phyloP scores from a whole-genome alignment of 352 stramenopile species.

The Globisporangium acanthophoron region DNA sequence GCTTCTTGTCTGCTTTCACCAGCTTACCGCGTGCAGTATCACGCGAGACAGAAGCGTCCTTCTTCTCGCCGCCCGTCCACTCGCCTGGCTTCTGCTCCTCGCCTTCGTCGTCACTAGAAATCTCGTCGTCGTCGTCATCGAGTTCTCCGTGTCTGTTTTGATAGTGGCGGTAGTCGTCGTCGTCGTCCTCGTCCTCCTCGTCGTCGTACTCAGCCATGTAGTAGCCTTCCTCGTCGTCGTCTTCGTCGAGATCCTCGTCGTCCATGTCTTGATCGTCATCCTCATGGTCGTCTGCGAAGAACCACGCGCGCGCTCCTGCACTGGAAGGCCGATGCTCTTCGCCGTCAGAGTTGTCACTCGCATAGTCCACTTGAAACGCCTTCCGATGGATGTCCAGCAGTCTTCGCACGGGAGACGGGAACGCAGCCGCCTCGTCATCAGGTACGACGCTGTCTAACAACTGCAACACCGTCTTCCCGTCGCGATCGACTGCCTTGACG shows the following conservation, averaged over 20 bases:
- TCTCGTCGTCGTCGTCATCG: conserved; percentile 24
- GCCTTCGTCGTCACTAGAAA: conserved; percentile 31
- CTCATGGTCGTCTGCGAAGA: conserved; percentile 38
- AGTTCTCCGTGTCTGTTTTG: conserved; percentile 17
- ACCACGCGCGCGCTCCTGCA: conserved; percentile 23
- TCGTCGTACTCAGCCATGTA: conserved; percentile 61
- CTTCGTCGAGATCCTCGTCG: conserved; percentile 44
- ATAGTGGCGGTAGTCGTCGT: conserved; percentile 20
- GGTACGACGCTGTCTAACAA: conserved; percentile 15
- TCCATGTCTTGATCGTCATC: conserved; percentile 41
- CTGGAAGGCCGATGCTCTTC: conserved; percentile 18
- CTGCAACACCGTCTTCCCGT: conserved; percentile 50
- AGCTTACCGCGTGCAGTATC: too few species aligned
- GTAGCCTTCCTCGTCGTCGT: conserved; percentile 37
- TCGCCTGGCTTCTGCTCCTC: conserved; percentile 8
- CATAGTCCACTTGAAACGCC: conserved; percentile 20
- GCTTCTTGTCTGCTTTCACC: conserved; percentile 16
- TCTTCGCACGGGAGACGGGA: conserved; percentile 41
- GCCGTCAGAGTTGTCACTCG: conserved; percentile 50
- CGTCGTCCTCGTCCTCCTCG: conserved; percentile 29
- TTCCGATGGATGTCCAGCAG: conserved; percentile 49
- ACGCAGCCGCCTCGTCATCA: not conserved
- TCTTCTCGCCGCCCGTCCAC: not conserved
- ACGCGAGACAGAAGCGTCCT: not conserved
- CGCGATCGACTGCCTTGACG: conserved; percentile 38